These are phyloP conservation scores for Selaginella tamariscina DNA, from an alignment of 75 land plant genomes.

Conservation along the genomic window DNA sequence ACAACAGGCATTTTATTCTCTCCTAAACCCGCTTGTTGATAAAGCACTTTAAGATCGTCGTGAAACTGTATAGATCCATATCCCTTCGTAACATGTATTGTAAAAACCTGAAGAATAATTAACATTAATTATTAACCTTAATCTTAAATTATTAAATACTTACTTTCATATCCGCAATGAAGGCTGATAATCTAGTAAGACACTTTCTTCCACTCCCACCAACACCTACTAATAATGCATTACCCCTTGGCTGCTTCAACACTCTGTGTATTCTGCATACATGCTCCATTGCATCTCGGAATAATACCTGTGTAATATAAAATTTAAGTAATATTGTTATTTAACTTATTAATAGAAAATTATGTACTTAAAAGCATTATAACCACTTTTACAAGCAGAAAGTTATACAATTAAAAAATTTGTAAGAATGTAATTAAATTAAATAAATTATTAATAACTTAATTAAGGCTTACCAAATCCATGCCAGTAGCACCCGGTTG, in stretches of 20 bases:
- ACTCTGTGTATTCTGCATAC: conserved; percentile 29
- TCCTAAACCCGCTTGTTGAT: conserved; percentile 24
- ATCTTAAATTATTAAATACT: too few relatives aligned
- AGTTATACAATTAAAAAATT: too few relatives aligned
- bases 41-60: conserved; percentile 24
- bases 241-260: conserved; percentile 23
- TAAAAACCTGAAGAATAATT: conserved; percentile 18
- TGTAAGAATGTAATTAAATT: too few relatives aligned
- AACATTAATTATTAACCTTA: not conserved
- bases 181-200: conserved; percentile 20
- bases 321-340: not conserved
- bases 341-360: not conserved
- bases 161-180: conserved; percentile 31
- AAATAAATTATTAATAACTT: too few relatives aligned
- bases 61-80: conserved; percentile 25
- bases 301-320: conserved; percentile 16
- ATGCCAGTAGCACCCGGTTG: conserved; percentile 23
- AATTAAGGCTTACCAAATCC: conserved; percentile 27
- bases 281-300: conserved; percentile 32
- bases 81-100: conserved; percentile 17
- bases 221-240: conserved; percentile 27
- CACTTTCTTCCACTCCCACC: conserved; percentile 31
- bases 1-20: conserved; percentile 23
- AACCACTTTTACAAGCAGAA: not conserved
- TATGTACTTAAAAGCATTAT: not conserved